phyloP scores from a whole-genome alignment of 805 yeast species.

The Candida maltosa region DNA sequence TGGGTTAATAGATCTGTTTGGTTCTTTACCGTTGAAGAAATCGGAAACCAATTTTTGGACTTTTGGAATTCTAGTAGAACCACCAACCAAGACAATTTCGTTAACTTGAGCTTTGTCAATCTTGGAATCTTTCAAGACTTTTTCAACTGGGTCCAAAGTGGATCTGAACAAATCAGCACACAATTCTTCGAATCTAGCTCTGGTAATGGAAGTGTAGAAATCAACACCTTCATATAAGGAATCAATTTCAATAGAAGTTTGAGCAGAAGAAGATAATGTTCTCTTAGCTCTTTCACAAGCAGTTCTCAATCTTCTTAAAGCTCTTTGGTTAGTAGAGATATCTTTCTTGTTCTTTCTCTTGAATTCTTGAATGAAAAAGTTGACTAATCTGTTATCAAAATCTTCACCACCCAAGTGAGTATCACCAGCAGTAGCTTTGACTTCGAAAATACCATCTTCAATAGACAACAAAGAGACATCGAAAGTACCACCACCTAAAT shows the following conservation, averaged over 20 bases:
- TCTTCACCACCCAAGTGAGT: slow-evolving; percentile 89
- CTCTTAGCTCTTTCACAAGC: slow-evolving; percentile 99
- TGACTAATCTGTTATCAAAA: slow-evolving; percentile 94
- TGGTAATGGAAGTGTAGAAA: slow-evolving; percentile 92
- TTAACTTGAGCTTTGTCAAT: slow-evolving; percentile 85
- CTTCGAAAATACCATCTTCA: slow-evolving; percentile 49
- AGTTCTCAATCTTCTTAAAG: slow-evolving; percentile 96
- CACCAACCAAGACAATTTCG: slow-evolving; percentile 95
- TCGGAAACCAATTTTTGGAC: slow-evolving; percentile 93
- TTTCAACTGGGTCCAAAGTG: slow-evolving; percentile 92
- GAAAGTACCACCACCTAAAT: slow-evolving; percentile 50
- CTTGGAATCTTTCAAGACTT: slow-evolving; percentile 87
- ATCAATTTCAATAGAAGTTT: slow-evolving; percentile 92
- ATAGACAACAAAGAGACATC: slow-evolving; percentile 45
- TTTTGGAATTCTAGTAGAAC: slow-evolving; percentile 98
- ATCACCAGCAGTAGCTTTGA: slow-evolving; percentile 49
- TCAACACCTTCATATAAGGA: slow-evolving; percentile 93
- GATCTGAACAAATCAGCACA: slow-evolving; percentile 93
- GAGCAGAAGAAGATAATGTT: slow-evolving; percentile 93
- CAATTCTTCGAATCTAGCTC: slow-evolving; percentile 96
- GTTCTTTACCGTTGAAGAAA: slow-evolving; percentile 96
- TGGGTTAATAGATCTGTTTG: slow-evolving; percentile 94
- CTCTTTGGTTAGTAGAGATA: slow-evolving; percentile 89
- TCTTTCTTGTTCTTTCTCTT: slow-evolving; percentile 98
- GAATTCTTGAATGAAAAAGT: slow-evolving; percentile 90